Base-by-base conservation (phyloP, 73 alveolate species). In the Halteria grandinella region DNA sequence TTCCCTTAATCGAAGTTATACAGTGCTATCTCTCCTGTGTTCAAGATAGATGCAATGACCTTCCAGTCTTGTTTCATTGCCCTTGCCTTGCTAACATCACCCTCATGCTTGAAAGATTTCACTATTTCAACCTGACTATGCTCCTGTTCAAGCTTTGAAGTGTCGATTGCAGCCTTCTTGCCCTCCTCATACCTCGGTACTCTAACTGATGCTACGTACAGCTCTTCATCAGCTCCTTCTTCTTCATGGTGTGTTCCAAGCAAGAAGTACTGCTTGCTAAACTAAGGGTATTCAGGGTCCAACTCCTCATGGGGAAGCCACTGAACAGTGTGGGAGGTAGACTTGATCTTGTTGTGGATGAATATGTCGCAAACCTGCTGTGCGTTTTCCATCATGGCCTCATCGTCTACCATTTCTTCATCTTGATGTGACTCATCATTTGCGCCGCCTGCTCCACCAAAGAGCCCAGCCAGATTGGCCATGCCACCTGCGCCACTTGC, bases 41-140 rank as follows among this genome's bases (percentile, higher is more conserved):
- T 91, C 1, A 91, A 79, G 47, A 91, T 84, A 1, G 89, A 69
- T 0, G 91, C 87, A 51, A 87, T 86, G 0, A 60, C 40, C 14
- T 25, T 29, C 52, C 73, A 75, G 43, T 87, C 85, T 60, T 79
- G 83, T n/a, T 87, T 86, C 89, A 66, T 91, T n/a, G 91, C 66
- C 59, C 94, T 73, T 25, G 94, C 92, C 5, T 76, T 55, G 62
- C 82, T 91, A 6, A 87, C 95, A 64, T 91, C 97, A 14, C 93
- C 91, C 55, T 86, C 80, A 43, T 86, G 97, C 47, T 77, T 75
- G 20, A 85, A 81, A 36, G 86, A 58, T 55, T 69, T 69, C 53
- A 79, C 94, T 4, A 85, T 75, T 69, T 85, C 76, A 55, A 85
- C 59, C 79, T 85, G 85, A 57, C 83, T 79, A 8, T 83, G 54